Evolutionary conservation across 2,329 filamentous ascomycete species (phyloP).

Genomic region (Penicillium oxalicum): DNA sequence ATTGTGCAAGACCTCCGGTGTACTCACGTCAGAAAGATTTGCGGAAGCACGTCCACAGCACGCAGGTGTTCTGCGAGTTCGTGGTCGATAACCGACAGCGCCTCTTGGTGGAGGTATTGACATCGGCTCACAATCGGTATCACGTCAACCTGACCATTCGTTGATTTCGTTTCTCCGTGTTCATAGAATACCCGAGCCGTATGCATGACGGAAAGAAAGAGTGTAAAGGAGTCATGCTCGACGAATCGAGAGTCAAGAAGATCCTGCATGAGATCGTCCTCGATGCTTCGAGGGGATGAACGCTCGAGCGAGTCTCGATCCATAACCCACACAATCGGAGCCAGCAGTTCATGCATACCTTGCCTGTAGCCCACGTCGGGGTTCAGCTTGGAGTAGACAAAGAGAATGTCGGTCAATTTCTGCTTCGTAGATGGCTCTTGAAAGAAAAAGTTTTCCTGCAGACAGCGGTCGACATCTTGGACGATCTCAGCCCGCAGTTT

Average conservation of each 20-base stretch:
- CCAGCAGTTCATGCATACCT: conserved; percentile 95
- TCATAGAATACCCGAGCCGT: conserved; percentile 83
- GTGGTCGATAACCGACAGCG: conserved; percentile 72
- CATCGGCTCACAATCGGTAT: conserved; percentile 80
- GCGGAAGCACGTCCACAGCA: conserved; percentile 82
- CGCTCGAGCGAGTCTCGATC: conserved; percentile 70
- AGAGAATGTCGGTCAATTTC: conserved; percentile 81
- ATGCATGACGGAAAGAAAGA: conserved; percentile 86
- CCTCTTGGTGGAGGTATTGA: conserved; percentile 76
- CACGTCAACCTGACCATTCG: conserved; percentile 43
- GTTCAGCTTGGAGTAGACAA: conserved; percentile 91
- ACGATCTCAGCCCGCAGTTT: conserved; percentile 77
- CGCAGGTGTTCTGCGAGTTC: conserved; percentile 75
- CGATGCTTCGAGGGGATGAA: conserved; percentile 20
- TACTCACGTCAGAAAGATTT: conserved; percentile 86
- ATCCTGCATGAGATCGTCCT: conserved; percentile 54
- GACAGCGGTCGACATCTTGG: conserved; percentile 84
- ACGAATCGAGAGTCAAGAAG: conserved; percentile 67
- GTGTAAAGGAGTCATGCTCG: conserved; percentile 82
- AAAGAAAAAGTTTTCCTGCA: conserved; percentile 89
- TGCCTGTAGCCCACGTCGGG: conserved; percentile 87
- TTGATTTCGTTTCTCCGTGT: conserved; percentile 46
- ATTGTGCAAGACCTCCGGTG: not conserved
- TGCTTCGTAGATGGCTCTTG: conserved; percentile 70
- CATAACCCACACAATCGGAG: conserved; percentile 79